Percentiles rank a stretch among this genome's conserved stretches.
Evolutionary conservation across 495 filamentous ascomycete genomes (phyloP).

Genomic region (Cenococcum geophilum): DNA sequence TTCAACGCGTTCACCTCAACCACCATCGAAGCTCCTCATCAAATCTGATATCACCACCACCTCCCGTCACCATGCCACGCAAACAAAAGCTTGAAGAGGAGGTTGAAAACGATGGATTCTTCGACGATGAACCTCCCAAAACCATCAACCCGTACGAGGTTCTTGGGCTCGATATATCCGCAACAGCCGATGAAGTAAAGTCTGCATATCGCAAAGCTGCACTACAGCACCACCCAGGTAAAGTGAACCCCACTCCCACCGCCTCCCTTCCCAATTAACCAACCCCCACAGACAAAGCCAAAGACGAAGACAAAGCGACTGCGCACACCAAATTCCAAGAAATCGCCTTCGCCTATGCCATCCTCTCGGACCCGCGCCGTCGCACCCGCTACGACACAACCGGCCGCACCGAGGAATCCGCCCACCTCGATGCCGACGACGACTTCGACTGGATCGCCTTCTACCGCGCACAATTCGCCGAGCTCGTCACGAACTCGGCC

Average conservation of each 20-base stretch:
- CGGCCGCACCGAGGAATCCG: constrained; percentile 73
- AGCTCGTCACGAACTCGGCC: constrained; percentile 59
- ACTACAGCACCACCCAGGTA: constrained; percentile 42
- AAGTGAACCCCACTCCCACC: neutral
- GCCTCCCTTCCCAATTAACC: neutral
- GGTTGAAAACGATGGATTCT: constrained; percentile 11
- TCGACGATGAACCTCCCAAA: constrained; percentile 32
- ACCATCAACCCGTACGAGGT: constrained; percentile 42
- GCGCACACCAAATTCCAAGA: constrained; percentile 79
- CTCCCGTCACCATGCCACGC: neutral
- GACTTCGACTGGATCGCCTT: constrained; percentile 87
- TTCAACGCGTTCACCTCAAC: no score
- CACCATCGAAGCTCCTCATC: neutral
- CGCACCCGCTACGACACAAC: constrained; percentile 82
- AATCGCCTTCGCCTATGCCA: constrained; percentile 87
- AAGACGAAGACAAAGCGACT: constrained; percentile 53
- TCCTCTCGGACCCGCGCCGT: constrained; percentile 73
- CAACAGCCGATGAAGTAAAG: constrained; percentile 39
- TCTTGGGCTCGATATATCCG: constrained; percentile 34
- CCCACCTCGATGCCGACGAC: constrained; percentile 61
- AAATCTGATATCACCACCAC: neutral
- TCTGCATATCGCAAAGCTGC: constrained; percentile 42
- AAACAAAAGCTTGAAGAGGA: constrained; percentile 6
- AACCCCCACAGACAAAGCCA: constrained; percentile 60
- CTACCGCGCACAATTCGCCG: constrained; percentile 72